Evolutionary conservation across 768 basidiomycete genomes (phyloP).

Genomic region (Auriscalpium microsporum): DNA sequence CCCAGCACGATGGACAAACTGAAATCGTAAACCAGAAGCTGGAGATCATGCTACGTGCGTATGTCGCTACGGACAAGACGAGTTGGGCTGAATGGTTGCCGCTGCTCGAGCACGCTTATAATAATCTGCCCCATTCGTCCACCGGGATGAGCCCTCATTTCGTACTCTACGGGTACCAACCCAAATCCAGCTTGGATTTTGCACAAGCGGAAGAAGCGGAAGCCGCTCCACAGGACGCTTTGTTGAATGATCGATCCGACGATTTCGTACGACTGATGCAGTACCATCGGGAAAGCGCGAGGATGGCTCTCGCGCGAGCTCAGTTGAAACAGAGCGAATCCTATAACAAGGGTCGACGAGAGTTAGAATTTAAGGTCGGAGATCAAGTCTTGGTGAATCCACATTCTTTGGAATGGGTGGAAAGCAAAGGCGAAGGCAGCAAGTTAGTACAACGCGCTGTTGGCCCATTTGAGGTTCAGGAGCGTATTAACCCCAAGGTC

Average conservation of each 20-base stretch:
- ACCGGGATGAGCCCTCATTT: constrained; percentile 14
- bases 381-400: constrained; percentile 18
- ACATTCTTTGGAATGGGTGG: constrained; percentile 13
- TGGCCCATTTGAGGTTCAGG: constrained; percentile 19
- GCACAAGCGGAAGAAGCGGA: no score
- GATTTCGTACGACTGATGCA: neutral
- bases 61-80: constrained; percentile 2
- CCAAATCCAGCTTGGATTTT: neutral
- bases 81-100: constrained; percentile 1
- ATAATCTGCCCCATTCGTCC: constrained; percentile 5
- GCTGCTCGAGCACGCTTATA: constrained; percentile 6
- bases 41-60: constrained; percentile 9
- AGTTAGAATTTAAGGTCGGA: constrained; percentile 15
- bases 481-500: constrained; percentile 16
- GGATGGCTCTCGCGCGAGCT: constrained; percentile 10
- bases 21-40: constrained; percentile 14
- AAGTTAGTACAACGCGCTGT: constrained; percentile 14
- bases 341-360: constrained; percentile 13
- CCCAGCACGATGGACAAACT: constrained; percentile 10
- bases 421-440: constrained; percentile 15
- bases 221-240: neutral
- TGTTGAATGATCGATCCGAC: neutral
- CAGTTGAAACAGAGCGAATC: constrained; percentile 8
- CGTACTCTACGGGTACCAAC: constrained; percentile 15
- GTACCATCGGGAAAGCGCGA: constrained; percentile 4